Evolutionary conservation across 2,329 filamentous ascomycete species (phyloP), one percentile per base, ranked within the genome.

Genomic region (Trichoderma atrobrunneum): DNA sequence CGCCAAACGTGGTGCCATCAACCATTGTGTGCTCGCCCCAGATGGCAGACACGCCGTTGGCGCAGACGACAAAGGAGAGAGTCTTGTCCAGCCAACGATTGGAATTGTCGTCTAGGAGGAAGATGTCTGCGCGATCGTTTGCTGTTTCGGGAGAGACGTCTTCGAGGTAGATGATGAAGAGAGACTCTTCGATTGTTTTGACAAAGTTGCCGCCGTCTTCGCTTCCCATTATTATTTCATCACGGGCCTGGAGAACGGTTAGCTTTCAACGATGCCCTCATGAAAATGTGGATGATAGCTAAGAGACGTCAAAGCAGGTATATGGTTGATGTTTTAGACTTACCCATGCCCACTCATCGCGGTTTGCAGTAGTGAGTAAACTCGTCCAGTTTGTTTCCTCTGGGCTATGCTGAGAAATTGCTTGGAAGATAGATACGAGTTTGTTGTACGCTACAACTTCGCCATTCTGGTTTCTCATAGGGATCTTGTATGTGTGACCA

Each of bases 11-110:
- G 10, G 62, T 72, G 3, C 65, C 73, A 18, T 74, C 73, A 24
- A 74, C 60, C 63, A 66, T 70, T 8, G 72, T 61, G 57, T 74
- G 72, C 28, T 74, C 73, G 16, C 67, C 68, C 39, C 34, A 39
- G 10, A 73, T 51, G n/a, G 48, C 60, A 18, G 73, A 72, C 6
- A 57, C 54, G 6, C 72, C 73, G 26, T 74, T 74, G n/a, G 48
- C 51, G 14, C 51, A 56, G 5, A 74, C 62, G n/a, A 74, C 54
- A 28, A 74, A 72, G 7, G 54, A 51, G 7, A 74, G 18, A 1
- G 65, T 61, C 70, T 74, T 74, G 26, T 74, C 73, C 16, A 67
- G 10, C 73, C 73, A 74, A 6, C 73, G 72, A 32, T 74, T 74
- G 61, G 66, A 72, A n/a, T 63, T 61, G 5, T 74, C 59, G 14